phyloP scores from a whole-genome alignment of 805 yeast genomes.

The Schwanniomyces polymorphus region DNA sequence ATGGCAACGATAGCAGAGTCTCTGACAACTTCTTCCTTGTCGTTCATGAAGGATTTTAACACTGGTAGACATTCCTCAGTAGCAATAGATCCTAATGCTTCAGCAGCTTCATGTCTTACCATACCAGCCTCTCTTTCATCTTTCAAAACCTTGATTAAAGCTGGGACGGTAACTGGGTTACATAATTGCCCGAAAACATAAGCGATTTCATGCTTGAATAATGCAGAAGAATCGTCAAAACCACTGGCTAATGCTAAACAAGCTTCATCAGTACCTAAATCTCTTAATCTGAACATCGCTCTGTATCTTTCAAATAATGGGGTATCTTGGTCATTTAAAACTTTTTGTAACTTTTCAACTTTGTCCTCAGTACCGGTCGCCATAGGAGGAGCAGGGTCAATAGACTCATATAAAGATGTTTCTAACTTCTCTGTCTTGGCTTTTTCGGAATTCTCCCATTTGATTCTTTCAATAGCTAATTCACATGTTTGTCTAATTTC shows the following conservation, averaged over 20 bases:
- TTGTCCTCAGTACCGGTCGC: slow-evolving; percentile 56
- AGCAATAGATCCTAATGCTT: slow-evolving; percentile 95
- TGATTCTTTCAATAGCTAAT: slow-evolving; percentile 90
- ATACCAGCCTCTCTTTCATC: slow-evolving; percentile 86
- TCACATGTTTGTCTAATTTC: slow-evolving; percentile 98
- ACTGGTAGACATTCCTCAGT: slow-evolving; percentile 94
- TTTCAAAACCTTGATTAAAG: slow-evolving; percentile 77
- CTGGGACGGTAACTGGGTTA: slow-evolving; percentile 89
- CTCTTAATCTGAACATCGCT: slow-evolving; percentile 97
- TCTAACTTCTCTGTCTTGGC: slow-evolving; percentile 70
- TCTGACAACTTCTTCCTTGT: slow-evolving; percentile 86
- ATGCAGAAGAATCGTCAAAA: slow-evolving; percentile 84
- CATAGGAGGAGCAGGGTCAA: slow-evolving; percentile 98
- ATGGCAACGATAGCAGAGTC: slow-evolving; percentile 96
- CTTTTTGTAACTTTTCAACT: slow-evolving; percentile 61
- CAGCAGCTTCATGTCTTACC: slow-evolving; percentile 99
- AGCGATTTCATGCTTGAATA: slow-evolving; percentile 97
- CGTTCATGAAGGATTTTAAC: slow-evolving; percentile 73
- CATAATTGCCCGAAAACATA: slow-evolving; percentile 97
- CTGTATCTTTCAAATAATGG: slow-evolving; percentile 93
- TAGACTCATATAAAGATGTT: slow-evolving; percentile 75
- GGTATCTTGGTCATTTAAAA: slow-evolving; percentile 72
- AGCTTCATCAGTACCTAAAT: slow-evolving; percentile 90
- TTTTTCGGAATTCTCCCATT: slow-evolving; percentile 79
- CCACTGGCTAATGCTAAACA: slow-evolving; percentile 90